Base-by-base conservation (phyloP, 2,329 filamentous ascomycete species). In the Ophiocordyceps robertsii region DNA sequence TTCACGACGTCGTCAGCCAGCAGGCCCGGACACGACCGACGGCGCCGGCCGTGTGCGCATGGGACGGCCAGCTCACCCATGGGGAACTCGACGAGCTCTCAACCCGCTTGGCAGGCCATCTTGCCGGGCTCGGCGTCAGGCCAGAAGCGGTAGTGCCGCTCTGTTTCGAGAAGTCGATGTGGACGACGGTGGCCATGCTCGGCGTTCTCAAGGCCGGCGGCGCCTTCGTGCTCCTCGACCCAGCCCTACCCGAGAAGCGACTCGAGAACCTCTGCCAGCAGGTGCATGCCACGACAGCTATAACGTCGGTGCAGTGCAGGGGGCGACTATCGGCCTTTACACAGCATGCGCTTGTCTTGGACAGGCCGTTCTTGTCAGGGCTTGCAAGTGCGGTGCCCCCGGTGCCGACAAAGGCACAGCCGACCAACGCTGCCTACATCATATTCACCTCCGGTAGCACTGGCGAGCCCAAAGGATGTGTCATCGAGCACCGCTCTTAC, bases 401-500 rank as follows among this genome's bases (percentile, higher is more conserved):
- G 37, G 14, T 14, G 27, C 6, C n/a, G 16, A 3, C 24, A 6
- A 17, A 14, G 16, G n/a, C 29, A 10, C 10, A 7, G 12, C 32
- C 39, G 4, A 16, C 13, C 27, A 11, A 49, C 39, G 41, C 49
- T 0, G 53, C 51, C 1, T 58, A 53, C 32, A 42, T 56, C 0
- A 40, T 58, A 14, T 59, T 56, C 33, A 59, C 56, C 0, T 58
- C 55, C 0, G 56, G 56, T 2, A 52, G 45, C 1, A 56, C 56
- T 1, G 56, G 56, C 1, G 43, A 44, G 12, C 55, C 54, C 1
- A 58, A 59, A n/a, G 56, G 53, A 6, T 48, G 51, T 6, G 33
- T 56, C 7, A 45, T 58, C 12, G 49, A 57, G 35, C 79, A 83
- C 50, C 60, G 58, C 0, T 66, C 72, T 2, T 63, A 79, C 10